Evolutionary conservation across 768 basidiomycete genomes (phyloP).

Genomic region (Lentinula aciculospora): DNA sequence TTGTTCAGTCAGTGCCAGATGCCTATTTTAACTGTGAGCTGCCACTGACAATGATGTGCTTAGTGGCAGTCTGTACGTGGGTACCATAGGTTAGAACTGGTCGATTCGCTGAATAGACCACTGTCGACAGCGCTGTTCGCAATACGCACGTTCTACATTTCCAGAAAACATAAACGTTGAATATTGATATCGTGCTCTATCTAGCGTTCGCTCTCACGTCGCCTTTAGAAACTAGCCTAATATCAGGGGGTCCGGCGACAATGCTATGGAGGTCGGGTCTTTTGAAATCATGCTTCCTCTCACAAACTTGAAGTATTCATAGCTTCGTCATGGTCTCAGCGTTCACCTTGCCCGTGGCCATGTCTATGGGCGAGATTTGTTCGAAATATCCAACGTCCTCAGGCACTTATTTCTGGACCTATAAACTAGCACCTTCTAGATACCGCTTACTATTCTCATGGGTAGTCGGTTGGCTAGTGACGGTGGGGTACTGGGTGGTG

Average conservation of each 20-base stretch:
- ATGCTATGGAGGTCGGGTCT: constrained; percentile 40
- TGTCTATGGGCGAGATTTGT: constrained; percentile 54
- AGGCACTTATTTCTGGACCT: constrained; percentile 65
- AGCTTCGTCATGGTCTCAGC: constrained; percentile 46
- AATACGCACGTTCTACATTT: constrained; percentile 41
- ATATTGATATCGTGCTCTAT: not conserved
- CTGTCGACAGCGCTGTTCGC: constrained; percentile 48
- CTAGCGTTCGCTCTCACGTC: constrained; percentile 51
- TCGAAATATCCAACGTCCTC: constrained; percentile 59
- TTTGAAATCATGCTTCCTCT: not conserved
- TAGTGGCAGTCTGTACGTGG: not conserved
- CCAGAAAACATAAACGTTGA: not conserved
- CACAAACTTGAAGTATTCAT: not conserved
- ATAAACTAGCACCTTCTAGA: constrained; percentile 44
- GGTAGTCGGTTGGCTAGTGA: constrained; percentile 65
- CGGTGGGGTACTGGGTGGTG: constrained; percentile 66
- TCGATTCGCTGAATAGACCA: not conserved
- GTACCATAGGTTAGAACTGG: not conserved
- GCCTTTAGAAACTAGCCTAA: constrained; percentile 50
- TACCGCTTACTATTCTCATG: constrained; percentile 50
- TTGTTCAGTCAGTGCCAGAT: constrained; percentile 41
- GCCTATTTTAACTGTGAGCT: not conserved
- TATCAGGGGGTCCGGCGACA: constrained; percentile 48
- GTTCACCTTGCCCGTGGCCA: constrained; percentile 40
- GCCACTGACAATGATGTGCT: not conserved